phyloP scores from a whole-genome alignment of 2,329 filamentous ascomycete species.

The Aureobasidium vineae region DNA sequence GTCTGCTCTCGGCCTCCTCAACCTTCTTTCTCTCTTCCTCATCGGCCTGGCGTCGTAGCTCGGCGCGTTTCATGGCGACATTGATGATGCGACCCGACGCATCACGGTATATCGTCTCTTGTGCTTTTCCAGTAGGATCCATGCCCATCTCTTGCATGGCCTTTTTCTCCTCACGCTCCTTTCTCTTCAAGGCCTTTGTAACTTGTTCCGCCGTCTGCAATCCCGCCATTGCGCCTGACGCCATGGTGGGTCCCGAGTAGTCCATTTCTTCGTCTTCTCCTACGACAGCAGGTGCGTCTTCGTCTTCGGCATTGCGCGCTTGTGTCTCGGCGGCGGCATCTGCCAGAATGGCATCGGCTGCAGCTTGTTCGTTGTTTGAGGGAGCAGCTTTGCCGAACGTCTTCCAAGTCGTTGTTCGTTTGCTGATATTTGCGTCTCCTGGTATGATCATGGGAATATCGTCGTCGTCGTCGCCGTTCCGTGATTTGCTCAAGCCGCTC shows the following conservation, averaged over 20 bases:
- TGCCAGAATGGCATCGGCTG: conserved; percentile 52
- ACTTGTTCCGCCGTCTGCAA: conserved; percentile 82
- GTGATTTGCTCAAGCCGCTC: conserved; percentile 50
- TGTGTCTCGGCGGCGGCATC: conserved; percentile 38
- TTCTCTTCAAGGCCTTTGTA: conserved; percentile 54
- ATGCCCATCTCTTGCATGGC: conserved; percentile 49
- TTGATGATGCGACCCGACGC: conserved; percentile 94
- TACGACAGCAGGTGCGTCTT: conserved; percentile 51
- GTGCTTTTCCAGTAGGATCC: conserved; percentile 49
- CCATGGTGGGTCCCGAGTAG: conserved; percentile 64
- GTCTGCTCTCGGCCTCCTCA: conserved; percentile 66
- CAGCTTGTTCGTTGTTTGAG: conserved; percentile 57
- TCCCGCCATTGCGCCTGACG: conserved; percentile 81
- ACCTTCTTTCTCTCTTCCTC: conserved; percentile 64
- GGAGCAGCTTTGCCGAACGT: conserved; percentile 58
- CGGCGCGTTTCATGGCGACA: conserved; percentile 82
- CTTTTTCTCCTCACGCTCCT: conserved; percentile 62
- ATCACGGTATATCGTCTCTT: conserved; percentile 92
- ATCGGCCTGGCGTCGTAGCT: conserved; percentile 75
- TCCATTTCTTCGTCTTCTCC: conserved; percentile 51
- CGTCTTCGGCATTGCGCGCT: conserved; percentile 36
- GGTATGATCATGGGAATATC: conserved; percentile 49
- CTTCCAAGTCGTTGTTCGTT: conserved; percentile 83
- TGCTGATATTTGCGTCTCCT: conserved; percentile 63
- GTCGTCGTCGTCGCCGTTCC: conserved; percentile 52